These are phyloP conservation scores for Blumeria hordei DNA, from an alignment of 2,329 filamentous ascomycete genomes.

Conservation along the genomic window DNA sequence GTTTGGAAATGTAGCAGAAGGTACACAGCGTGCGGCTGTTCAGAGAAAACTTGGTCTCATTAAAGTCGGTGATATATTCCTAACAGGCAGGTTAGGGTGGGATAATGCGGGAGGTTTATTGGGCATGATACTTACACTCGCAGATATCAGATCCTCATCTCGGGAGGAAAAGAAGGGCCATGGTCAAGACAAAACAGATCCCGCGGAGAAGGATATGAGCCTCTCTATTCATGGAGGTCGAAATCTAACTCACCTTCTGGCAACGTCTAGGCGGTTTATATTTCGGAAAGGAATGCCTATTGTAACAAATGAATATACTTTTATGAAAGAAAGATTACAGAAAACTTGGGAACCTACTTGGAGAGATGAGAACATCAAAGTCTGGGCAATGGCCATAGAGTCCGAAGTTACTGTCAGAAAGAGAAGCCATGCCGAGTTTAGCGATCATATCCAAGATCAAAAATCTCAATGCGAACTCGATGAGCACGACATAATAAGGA, in stretches of 20 bases:
- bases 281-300: slow-evolving; percentile 65
- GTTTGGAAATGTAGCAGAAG: slow-evolving; percentile 63
- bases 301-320: slow-evolving; percentile 37
- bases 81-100: slow-evolving; percentile 61
- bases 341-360: slow-evolving; percentile 33
- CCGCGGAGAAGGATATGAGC: slow-evolving; percentile 6
- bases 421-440: slow-evolving; percentile 25
- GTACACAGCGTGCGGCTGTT: slow-evolving; percentile 49
- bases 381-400: slow-evolving; percentile 56
- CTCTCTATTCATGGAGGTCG: slow-evolving; percentile 54
- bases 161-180: slow-evolving; percentile 14
- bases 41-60: slow-evolving; percentile 34
- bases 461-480: slow-evolving; percentile 15
- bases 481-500: slow-evolving; percentile 25
- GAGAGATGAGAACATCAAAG: slow-evolving; percentile 50
- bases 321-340: slow-evolving; percentile 9
- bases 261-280: slow-evolving; percentile 64
- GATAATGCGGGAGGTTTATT: slow-evolving; percentile 55
- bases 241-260: slow-evolving; percentile 59
- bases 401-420: slow-evolving; percentile 17
- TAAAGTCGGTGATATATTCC: slow-evolving; percentile 53
- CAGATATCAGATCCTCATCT: slow-evolving; percentile 33
- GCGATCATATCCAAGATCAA: slow-evolving; percentile 6
- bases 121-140: slow-evolving; percentile 64
- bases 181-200: slow-evolving; percentile 10